Base-by-base conservation (phyloP, 2,329 filamentous ascomycete species). In the Metarhizium robertsii region DNA sequence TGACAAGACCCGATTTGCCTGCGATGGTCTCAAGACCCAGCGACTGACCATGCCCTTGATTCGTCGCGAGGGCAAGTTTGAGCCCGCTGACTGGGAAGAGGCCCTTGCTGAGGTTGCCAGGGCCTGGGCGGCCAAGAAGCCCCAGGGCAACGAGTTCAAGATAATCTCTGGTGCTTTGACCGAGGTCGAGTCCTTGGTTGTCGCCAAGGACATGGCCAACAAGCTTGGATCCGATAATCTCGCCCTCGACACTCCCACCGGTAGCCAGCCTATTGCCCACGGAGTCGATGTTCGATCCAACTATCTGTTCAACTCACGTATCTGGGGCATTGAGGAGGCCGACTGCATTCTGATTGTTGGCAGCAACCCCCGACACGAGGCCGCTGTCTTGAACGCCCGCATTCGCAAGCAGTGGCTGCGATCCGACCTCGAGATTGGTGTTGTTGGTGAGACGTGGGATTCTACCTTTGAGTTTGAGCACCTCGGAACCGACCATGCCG, bases 361-460 rank as follows among this genome's bases (percentile, higher is more conserved):
- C 62, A 96, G 90, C 70, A 99, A 99, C 78, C 88, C 94, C 45
- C 85, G 94, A 63, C 90, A 95, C 68, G 94, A 99, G 75, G 94
- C 94, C 59, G 90, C 94, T 55, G 90, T 94, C 50, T 81, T 99
- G 48, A 99, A 99, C 68, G 92, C 92, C 61, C 89, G 94, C 62
- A 99, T 99, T 68, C 84, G 94, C 67, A 99, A 99, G 79, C 92
- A 96, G 73, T 99, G 92, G 88, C 79, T 99, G 63, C 87, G 92
- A 63, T 96, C 94, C 40, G 92, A 97, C 64, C 84, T 99, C 29
- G 88, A 97, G 71, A 84, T 99, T 65, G 94, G 87, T 61, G 83
- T 96, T 57, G 86, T 99, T 62, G 94, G 94, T 61, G 88, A 96
- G 76, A 75, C 85, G 43, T 99, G 92, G 72, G 85, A 95, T 51